Evolutionary conservation across 148 eudicot species (phyloP), one percentile per base, ranked within the genome.

Genomic region (Polygonum aviculare): DNA sequence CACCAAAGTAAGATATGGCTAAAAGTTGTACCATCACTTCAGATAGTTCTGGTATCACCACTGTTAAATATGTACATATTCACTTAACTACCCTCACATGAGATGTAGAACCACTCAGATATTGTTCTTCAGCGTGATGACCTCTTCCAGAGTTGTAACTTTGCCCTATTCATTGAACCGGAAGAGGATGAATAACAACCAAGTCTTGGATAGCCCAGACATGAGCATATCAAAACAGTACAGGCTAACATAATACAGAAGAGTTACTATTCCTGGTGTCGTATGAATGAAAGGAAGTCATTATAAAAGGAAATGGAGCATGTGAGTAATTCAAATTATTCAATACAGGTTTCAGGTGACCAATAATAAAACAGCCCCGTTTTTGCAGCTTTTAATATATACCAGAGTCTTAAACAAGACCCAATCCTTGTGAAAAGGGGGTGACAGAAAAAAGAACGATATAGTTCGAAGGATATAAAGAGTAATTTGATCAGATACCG

Each of bases 1-100:
- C 9, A 67, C 22, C 12, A 38, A 35, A 67, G 72, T 15, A 3
- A 67, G 38, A 19, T 22, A 3, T 19, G 49, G 15, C 8, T 12
- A 54, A 26, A 76, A 82, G 39, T 31, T 39, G n/a, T 50, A 12
- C 26, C n/a, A 71, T 67, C 75, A 72, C 48, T 51, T 19, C 35
- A 31, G 26, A 16, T 38, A 41, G 7, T n/a, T 39, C 16, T 5
- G 14, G 12, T 3, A 71, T 14, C 44, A 39, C 12, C 72, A 18
- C 49, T 21, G 22, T 71, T 57, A 57, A 18, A 18, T 4, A 35
- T 3, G 4, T 63, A 31, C n/a, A n/a, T 26, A 26, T 26, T 26
- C 12, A 75, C 72, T 49, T n/a, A 79, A 78, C 90, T 82, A 91
- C 98, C 94, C 82, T 81, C 47, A 88, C 86, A 83, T 80, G 86